Evolutionary conservation across 192 early-diverging fungal species (phyloP).

Genomic region (Coemansia sp.): DNA sequence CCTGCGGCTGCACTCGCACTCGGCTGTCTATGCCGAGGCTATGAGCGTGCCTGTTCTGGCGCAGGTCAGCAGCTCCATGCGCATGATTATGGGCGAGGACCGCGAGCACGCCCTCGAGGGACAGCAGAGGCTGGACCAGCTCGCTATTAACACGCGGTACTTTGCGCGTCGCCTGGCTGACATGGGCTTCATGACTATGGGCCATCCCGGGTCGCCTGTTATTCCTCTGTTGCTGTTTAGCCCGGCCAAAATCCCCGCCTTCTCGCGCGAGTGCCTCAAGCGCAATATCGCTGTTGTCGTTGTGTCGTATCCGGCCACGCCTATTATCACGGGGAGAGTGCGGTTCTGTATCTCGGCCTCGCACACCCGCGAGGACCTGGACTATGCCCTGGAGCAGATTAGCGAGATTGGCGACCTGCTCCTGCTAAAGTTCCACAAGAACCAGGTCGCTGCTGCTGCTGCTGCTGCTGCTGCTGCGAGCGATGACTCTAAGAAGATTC

Average conservation of each 20-base stretch:
- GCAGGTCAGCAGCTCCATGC: slow-evolving; percentile 86
- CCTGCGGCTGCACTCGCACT: slow-evolving; percentile 74
- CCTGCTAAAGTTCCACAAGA: slow-evolving; percentile 60
- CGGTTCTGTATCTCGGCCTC: slow-evolving; percentile 93
- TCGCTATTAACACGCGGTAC: slow-evolving; percentile 86
- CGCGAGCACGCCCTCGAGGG: slow-evolving; percentile 76
- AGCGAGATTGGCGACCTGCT: slow-evolving; percentile 74
- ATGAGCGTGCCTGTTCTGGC: slow-evolving; percentile 82
- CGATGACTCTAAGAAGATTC: background rate
- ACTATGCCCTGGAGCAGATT: slow-evolving; percentile 67
- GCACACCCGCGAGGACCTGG: slow-evolving; percentile 92
- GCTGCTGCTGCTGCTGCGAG: background rate
- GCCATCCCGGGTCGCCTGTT: slow-evolving; percentile 83
- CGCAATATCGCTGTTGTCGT: slow-evolving; percentile 94
- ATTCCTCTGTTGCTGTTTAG: slow-evolving; percentile 89
- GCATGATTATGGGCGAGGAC: slow-evolving; percentile 91
- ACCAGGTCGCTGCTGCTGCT: background rate
- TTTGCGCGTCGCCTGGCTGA: slow-evolving; percentile 75
- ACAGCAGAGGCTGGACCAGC: slow-evolving; percentile 74
- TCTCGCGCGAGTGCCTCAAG: slow-evolving; percentile 86
- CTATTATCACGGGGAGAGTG: slow-evolving; percentile 92
- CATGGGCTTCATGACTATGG: slow-evolving; percentile 94
- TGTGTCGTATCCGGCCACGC: slow-evolving; percentile 95
- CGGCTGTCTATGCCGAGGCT: slow-evolving; percentile 87
- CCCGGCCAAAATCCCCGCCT: slow-evolving; percentile 96